Evolutionary conservation across 345 rosid species (phyloP), one percentile per base, ranked within the genome.

Genomic region (Lepidium didymum): DNA sequence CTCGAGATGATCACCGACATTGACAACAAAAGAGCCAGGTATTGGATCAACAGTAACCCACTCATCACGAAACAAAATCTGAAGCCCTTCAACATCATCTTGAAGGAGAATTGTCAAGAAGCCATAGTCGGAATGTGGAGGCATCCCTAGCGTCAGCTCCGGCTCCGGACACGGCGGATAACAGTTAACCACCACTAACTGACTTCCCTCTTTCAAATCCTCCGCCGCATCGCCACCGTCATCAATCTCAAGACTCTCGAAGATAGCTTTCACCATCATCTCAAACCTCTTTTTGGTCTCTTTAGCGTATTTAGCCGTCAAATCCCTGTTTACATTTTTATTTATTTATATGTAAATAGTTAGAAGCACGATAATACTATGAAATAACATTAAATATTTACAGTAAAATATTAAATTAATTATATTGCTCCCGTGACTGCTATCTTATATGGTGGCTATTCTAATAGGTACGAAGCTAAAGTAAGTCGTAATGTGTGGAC

Each of bases 1-100:
- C 96, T 92, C 98, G 12, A 92, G 91, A 68, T 92, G 96, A 64
- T 92, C 98, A 1, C 98, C 98, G 16, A 92, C 87, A 68, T 92
- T 89, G 65, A 92, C 77, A 8, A 86, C 95, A 63, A 89, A 84
- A 2, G 96, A 79, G 68, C 81, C 77, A 51, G 91, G 76, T 43
- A 84, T 81, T 3, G 98, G 95, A 36, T 86, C 81, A 67, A 89
- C 87, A 1, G 92, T 81, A 75, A 87, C 79, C 98, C 98, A 89
- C 13, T 85, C 76, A 7, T 77, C 84, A 36, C 76, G 43, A 57
- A 70, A 60, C 25, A 78, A 78, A 75, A 92, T 81, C 64, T 92
- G 96, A 27, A 89, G 73, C 10, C 98, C 95, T 64, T 85, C 72
- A 7, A 89, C 95, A 8, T 85, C 82, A 46, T 92, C 98, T 75